Evolutionary conservation across 2,329 filamentous ascomycete genomes (phyloP).

Genomic region (Penicillium polonicum): DNA sequence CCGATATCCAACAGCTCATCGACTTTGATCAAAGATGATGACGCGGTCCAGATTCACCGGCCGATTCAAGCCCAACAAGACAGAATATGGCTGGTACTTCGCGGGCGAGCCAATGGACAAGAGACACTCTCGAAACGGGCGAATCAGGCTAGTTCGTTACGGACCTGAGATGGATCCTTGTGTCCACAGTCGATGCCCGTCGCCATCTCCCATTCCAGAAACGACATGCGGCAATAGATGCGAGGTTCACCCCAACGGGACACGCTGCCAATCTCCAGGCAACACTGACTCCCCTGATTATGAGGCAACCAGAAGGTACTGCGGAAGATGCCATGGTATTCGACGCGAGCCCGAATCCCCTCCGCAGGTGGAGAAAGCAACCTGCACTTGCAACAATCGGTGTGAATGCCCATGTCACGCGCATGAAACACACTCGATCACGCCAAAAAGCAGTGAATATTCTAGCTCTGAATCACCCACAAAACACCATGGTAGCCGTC

Average conservation of each 20-base stretch:
- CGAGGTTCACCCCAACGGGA: constrained; percentile 3
- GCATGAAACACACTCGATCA: background rate
- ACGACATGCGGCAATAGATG: constrained; percentile 1
- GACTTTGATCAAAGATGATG: background rate
- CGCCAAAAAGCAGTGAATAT: background rate
- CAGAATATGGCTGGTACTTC: constrained; percentile 7
- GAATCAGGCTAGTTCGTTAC: constrained; percentile 6
- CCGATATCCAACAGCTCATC: background rate
- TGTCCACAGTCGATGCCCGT: constrained; percentile 8
- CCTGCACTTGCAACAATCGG: background rate
- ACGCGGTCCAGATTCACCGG: constrained; percentile 3
- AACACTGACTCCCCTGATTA: background rate
- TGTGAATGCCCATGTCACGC: background rate
- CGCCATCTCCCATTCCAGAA: constrained; percentile 6
- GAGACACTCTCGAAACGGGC: background rate
- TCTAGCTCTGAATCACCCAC: background rate
- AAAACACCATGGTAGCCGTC: background rate
- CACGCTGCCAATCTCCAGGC: constrained; percentile 1
- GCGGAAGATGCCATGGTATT: background rate
- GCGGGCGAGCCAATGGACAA: constrained; percentile 9
- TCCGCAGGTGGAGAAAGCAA: background rate
- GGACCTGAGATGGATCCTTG: constrained; percentile 1
- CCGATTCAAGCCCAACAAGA: background rate
- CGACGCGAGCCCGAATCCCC: background rate
- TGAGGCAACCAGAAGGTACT: background rate